Evolutionary conservation across 1,139 yeast species (phyloP).

Genomic region (Blastobotrys raffinosifermentans): DNA sequence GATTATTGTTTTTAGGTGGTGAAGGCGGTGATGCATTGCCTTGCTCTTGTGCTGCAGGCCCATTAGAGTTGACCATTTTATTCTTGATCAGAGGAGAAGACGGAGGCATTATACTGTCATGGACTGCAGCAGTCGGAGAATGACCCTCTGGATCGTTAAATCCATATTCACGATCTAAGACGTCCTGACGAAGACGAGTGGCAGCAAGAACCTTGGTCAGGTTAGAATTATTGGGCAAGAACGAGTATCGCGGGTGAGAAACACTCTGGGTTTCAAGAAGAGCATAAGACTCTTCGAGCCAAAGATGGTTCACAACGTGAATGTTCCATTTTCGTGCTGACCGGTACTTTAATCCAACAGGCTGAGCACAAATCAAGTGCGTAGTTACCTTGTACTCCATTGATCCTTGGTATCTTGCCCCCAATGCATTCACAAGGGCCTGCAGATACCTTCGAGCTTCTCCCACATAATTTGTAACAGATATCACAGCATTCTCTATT

Average conservation of each 20-base stretch:
- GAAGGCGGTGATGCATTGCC: neutral
- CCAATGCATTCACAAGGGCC: slow-evolving; percentile 58
- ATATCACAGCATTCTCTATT: slow-evolving; percentile 48
- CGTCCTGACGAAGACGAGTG: slow-evolving; percentile 41
- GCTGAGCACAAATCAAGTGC: slow-evolving; percentile 62
- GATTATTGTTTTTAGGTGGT: neutral
- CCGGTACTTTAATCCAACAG: slow-evolving; percentile 65
- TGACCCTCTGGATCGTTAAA: slow-evolving; percentile 8
- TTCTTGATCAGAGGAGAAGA: slow-evolving; percentile 4
- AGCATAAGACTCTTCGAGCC: slow-evolving; percentile 83
- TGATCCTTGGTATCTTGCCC: slow-evolving; percentile 71
- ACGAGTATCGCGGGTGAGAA: slow-evolving; percentile 41
- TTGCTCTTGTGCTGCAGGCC: neutral
- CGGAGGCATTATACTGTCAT: slow-evolving; percentile 6
- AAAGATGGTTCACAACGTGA: slow-evolving; percentile 64
- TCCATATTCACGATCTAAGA: slow-evolving; percentile 40
- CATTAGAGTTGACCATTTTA: neutral
- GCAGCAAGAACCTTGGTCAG: slow-evolving; percentile 47
- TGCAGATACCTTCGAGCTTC: slow-evolving; percentile 72
- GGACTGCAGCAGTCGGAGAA: slow-evolving; percentile 2
- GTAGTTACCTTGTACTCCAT: slow-evolving; percentile 47
- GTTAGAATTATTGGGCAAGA: slow-evolving; percentile 40
- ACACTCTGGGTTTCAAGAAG: slow-evolving; percentile 51
- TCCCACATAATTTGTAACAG: slow-evolving; percentile 79
- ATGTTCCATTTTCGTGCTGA: slow-evolving; percentile 65